These are phyloP conservation scores for Inonotus hispidus DNA, from an alignment of 1,284 basidiomycete genomes.

Conservation along the genomic window DNA sequence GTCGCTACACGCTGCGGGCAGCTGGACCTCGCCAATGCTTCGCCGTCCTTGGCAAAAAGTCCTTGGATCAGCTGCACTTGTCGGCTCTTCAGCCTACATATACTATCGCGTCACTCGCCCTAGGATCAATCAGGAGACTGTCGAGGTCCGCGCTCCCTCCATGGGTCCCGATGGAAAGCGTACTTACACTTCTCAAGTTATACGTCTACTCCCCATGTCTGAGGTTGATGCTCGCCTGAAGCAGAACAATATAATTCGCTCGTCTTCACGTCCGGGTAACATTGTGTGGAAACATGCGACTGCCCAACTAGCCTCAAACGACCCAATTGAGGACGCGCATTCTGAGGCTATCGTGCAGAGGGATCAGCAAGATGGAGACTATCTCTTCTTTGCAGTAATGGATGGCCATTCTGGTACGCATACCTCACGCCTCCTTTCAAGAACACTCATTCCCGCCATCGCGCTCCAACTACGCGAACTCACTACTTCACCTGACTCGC, in stretches of 20 bases:
- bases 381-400: conserved; percentile 83
- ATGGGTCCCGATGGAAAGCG: conserved; percentile 55
- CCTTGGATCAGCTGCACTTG: conserved; percentile 39
- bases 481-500: conserved; percentile 32
- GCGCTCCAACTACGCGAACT: conserved; percentile 69
- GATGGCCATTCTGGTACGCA: conserved; percentile 88
- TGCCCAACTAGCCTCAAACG: conserved; percentile 77
- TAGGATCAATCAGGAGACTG: conserved; percentile 31
- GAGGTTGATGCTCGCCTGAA: conserved; percentile 55
- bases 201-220: conserved; percentile 53
- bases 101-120: conserved; percentile 33
- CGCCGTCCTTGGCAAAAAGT: conserved; percentile 62
- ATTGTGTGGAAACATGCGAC: conserved; percentile 71
- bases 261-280: conserved; percentile 43
- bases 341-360: conserved; percentile 67
- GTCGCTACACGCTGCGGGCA: background rate
- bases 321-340: conserved; percentile 86
- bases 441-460: conserved; percentile 83
- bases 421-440: conserved; percentile 83
- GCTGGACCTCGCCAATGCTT: conserved; percentile 39
- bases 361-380: conserved; percentile 59
- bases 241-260: conserved; percentile 46
- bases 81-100: conserved; percentile 47
- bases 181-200: conserved; percentile 43
- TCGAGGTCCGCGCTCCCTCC: conserved; percentile 43